Evolutionary conservation across 805 yeast species (phyloP), one percentile per base, ranked within the genome.

Genomic region (Zygosaccharomyces kombuchaensis): DNA sequence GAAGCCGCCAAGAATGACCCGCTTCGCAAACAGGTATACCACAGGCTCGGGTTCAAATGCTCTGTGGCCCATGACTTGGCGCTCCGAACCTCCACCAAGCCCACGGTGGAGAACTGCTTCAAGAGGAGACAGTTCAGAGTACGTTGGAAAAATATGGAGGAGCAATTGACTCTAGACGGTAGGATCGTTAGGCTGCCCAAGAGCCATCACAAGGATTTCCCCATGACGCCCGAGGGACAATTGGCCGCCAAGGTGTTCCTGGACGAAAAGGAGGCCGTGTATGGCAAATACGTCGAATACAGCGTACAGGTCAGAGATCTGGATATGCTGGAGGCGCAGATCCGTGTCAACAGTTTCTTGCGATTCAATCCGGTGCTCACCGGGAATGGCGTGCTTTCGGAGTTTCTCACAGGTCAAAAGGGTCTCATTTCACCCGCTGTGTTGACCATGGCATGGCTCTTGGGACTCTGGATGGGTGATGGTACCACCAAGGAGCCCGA

Each of bases 401-500:
- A 57, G 21, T 50, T 43, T 27, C 46, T 73, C n/a, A 62, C 60
- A 2, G 63, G 63, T 9, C 52, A 53, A 30, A 52, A 45, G 34
- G 53, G 55, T 26, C 39, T 55, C n/a, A 45, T 47, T 6, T 58
- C 65, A 32, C 51, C 63, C 6, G 48, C 62, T 35, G 58, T 55
- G 9, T 26, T 53, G 19, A 44, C 46, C 21, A 51, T 67, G 53
- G 71, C 74, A 42, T 72, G 71, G 61, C 51, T 71, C 36, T 46
- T 70, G 22, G 77, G 78, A 50, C 47, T 62, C 9, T 72, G 73
- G 75, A 55, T 63, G 45, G 76, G 71, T 42, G 56, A 57, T 51
- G 73, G 70, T 42, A 50, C 58, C 9, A 53, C 59, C 9, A 56
- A 58, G 16, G 51, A 60, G 22, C 53, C 66, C 6, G 55, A 54